These are phyloP conservation scores for Alternaria consortialis DNA, from an alignment of 2,329 filamentous ascomycete genomes.

Conservation along the genomic window DNA sequence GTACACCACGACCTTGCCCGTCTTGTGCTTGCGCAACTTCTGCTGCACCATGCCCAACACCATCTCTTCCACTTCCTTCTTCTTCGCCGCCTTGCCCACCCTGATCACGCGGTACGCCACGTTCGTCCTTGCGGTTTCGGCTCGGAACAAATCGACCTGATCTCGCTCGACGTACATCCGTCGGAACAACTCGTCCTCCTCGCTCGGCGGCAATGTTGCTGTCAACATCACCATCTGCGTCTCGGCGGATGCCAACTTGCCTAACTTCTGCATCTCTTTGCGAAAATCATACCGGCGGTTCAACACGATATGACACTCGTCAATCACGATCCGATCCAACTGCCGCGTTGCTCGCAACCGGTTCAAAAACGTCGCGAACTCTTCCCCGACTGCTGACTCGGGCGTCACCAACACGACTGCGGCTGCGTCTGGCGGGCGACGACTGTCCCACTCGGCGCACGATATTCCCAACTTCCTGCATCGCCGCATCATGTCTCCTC, in stretches of 20 bases:
- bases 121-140: conserved; percentile 18
- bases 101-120: conserved; percentile 9
- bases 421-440: conserved; percentile 19
- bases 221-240: conserved; percentile 35
- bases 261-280: conserved; percentile 23
- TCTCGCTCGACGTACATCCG: conserved; percentile 20
- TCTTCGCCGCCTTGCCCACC: too few species aligned
- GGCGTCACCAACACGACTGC: conserved; percentile 36
- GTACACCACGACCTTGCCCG: too few species aligned
- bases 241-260: conserved; percentile 21
- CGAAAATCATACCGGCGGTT: conserved; percentile 22
- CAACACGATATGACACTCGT: conserved; percentile 33
- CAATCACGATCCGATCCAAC: conserved; percentile 31
- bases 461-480: conserved; percentile 22
- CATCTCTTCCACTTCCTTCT: too few species aligned
- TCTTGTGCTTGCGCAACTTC: too few species aligned
- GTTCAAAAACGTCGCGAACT: conserved; percentile 33
- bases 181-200: conserved; percentile 23
- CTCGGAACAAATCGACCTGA: too few species aligned
- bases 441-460: conserved; percentile 29
- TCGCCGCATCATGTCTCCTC: conserved; percentile 28
- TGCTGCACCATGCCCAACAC: too few species aligned
- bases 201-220: conserved; percentile 28
- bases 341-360: conserved; percentile 19
- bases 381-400: conserved; percentile 30